These are phyloP conservation scores for thale cress (Arabidopsis thaliana) DNA, from an alignment of 345 rosid genomes.

Conservation along the genomic window DNA sequence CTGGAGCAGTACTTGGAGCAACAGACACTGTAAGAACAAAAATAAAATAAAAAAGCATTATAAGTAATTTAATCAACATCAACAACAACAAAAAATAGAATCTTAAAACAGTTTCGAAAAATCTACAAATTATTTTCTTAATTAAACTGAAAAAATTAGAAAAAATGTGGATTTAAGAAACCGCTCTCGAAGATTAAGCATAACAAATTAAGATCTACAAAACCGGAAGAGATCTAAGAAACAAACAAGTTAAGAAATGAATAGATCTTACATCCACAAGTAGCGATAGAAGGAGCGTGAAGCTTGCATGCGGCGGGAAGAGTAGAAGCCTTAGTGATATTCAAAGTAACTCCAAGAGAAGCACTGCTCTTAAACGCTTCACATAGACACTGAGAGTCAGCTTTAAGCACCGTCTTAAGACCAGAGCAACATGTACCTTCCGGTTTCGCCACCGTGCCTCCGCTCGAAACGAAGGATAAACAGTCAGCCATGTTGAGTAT, in stretches of 20 bases:
- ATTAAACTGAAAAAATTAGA: neutral
- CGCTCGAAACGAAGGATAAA: constrained; percentile 44
- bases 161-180: constrained; percentile 24
- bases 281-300: constrained; percentile 42
- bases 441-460: constrained; percentile 30
- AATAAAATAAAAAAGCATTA: neutral
- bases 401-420: constrained; percentile 44
- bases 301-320: constrained; percentile 54
- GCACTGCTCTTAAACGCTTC: constrained; percentile 47
- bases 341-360: constrained; percentile 48
- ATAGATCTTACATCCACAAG: constrained; percentile 48
- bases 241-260: too few relatives aligned
- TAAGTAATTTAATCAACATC: neutral
- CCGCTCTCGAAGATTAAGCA: neutral
- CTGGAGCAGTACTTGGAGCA: constrained; percentile 42
- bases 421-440: constrained; percentile 49
- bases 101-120: neutral
- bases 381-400: constrained; percentile 51
- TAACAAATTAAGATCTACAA: neutral
- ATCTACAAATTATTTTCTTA: neutral
- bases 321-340: constrained; percentile 47
- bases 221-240: neutral
- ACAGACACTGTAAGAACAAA: constrained; percentile 34
- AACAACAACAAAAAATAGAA: neutral
- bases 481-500: constrained; percentile 56